phyloP scores from a whole-genome alignment of 1,284 basidiomycete genomes.

The Trametes versicolor region DNA sequence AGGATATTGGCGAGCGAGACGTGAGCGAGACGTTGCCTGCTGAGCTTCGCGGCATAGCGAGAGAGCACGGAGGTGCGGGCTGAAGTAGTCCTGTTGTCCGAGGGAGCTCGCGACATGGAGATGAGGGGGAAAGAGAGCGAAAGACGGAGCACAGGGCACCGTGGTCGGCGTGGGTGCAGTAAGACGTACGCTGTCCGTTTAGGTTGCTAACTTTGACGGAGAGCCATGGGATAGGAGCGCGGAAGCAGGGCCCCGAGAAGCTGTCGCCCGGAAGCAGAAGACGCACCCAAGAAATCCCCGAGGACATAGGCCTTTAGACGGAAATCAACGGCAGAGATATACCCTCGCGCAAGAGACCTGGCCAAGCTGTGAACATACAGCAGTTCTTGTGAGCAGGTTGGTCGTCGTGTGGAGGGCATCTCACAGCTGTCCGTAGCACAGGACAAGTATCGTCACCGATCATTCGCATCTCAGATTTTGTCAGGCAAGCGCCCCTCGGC shows the following conservation, averaged over 20 bases:
- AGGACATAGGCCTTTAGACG: background rate
- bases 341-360: background rate
- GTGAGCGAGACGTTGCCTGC: conserved; percentile 19
- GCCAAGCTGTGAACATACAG: too few relatives aligned
- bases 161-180: background rate
- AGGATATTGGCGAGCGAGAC: conserved; percentile 47
- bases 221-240: background rate
- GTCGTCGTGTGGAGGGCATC: background rate
- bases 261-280: background rate
- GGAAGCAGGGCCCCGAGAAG: background rate
- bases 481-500: background rate
- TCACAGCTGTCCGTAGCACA: background rate
- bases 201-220: background rate
- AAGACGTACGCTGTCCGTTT: background rate
- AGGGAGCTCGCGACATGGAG: conserved; percentile 8
- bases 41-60: conserved; percentile 17
- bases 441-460: conserved; percentile 3
- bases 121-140: background rate
- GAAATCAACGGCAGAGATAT: too few relatives aligned
- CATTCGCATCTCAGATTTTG: conserved; percentile 5
- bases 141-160: background rate
- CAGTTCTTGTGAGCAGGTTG: too few relatives aligned
- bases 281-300: background rate
- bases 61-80: conserved; percentile 14
- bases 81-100: background rate